These are phyloP conservation scores for Cordyceps tenuipes DNA, from an alignment of 2,329 filamentous ascomycete species.

Conservation along the genomic window DNA sequence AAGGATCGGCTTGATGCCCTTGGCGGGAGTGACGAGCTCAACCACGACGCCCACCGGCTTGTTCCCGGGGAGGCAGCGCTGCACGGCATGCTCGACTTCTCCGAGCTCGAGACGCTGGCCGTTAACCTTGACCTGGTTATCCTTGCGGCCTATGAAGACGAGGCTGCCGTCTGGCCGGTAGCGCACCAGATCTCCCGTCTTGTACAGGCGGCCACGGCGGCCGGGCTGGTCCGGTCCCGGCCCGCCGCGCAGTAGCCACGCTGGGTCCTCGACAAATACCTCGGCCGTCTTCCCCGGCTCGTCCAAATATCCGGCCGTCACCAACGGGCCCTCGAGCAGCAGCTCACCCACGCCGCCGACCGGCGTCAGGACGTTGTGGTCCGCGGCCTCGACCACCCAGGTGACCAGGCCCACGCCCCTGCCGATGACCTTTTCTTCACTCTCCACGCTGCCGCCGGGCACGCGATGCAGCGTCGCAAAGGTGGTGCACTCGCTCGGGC, in stretches of 20 bases:
- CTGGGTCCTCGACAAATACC: conserved; percentile 17
- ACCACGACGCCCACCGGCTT: conserved; percentile 6
- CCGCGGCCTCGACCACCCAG: background rate
- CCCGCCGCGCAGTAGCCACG: conserved; percentile 6
- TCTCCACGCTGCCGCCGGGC: background rate
- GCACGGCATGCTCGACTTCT: conserved; percentile 16
- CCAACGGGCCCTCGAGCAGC: conserved; percentile 15
- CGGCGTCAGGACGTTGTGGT: conserved; percentile 11
- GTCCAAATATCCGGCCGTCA: conserved; percentile 16
- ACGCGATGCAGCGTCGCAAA: background rate
- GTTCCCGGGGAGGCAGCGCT: background rate
- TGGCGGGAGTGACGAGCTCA: conserved; percentile 10
- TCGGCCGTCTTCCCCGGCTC: conserved; percentile 15
- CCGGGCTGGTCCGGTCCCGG: background rate
- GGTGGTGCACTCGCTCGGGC: conserved; percentile 1
- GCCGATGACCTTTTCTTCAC: background rate
- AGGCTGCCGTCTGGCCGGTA: conserved; percentile 28
- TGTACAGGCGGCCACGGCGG: conserved; percentile 27
- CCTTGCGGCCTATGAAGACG: conserved; percentile 40
- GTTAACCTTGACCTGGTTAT: conserved; percentile 46
- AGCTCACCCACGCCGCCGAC: conserved; percentile 17
- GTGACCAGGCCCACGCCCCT: background rate
- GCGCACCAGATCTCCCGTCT: conserved; percentile 38
- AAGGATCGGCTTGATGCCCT: conserved; percentile 8
- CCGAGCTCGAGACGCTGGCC: conserved; percentile 43